Base-by-base conservation (phyloP, 192 early-diverging fungal species). In the Jimgerdemannia flammicorona region DNA sequence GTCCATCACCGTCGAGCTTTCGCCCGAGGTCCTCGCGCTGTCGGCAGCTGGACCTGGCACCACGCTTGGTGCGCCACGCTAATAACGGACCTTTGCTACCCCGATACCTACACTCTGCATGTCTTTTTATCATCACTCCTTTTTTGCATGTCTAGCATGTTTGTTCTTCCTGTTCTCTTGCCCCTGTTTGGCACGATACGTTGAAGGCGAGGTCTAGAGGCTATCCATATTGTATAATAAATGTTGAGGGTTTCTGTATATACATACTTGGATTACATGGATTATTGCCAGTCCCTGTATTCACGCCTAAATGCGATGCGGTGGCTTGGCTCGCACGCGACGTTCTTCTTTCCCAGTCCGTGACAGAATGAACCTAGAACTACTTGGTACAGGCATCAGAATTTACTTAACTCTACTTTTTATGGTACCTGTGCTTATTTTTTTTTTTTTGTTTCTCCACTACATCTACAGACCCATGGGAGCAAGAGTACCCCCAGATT, bases 401-500 rank as follows among this genome's bases (percentile, higher is more conserved):
- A 7, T 40, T 18, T 40, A 69, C 4, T 3, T 8, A 75, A 29
- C 29, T 29, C 29, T 29, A 29, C 29, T 29, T 29, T 29, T 29
- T 29, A 29, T 29, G 29, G 29, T 29, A 29, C 29, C 29, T 29
- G 29, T 0, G 29, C 19, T 43, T 10, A 64, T 64, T 19, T 29
- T 8, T 64, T 19, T 29, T 8, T 3, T 64, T 44, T 73, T 44
- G 29, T 18, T 73, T 4, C 18, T 65, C 72, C 29, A 29, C 29
- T 29, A 29, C 29, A 29, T 29, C 1, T 29, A 0, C 29, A 89
- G 93, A 93, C 77, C 93, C 93, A 65, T 95, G 91, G 78, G 93
- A 92, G 80, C 90, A 89, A 43, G 92, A 93, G 84, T 93, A 92
- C 69, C 94, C 95, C 14, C 90, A 93, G 77, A 84, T 88, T 43